Base-by-base conservation (phyloP, 768 basidiomycete species). In the Leccinum imitatum region DNA sequence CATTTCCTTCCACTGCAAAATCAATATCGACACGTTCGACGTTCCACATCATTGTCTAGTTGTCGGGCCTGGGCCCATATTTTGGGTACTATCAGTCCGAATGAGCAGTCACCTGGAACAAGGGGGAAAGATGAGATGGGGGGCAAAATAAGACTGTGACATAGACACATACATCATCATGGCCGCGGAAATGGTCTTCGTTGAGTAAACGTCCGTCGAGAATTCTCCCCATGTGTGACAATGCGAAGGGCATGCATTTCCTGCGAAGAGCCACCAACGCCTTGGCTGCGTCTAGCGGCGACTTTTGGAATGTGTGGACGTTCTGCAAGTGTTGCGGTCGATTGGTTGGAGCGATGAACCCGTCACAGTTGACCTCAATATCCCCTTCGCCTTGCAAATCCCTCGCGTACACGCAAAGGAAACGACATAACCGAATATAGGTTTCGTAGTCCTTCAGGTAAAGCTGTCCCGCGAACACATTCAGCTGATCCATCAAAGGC, bases 191-290 rank as follows among this genome's bases (percentile, higher is more conserved):
- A 57, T 65, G 55, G 1, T 27, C 58, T 53, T 61, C 53, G 0
- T 59, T 61, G 33, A 78, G 60, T 3, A 61, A 21, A 27, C 65
- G 65, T 25, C 66, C 71, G 46, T 71, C 61, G 23, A 82, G 51
- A 37, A 81, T 69, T 53, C 74, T 73, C 4, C 81, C 80, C 64
- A 80, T 64, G 59, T 82, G 78, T 4, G 80, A 80, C 30, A 53
- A 53, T n/a, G 62, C 50, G 60, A 73, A 81, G 10, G 65, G 60
- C 66, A 75, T 66, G 6, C 79, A 78, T 57, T 78, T 82, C 65
- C 79, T 72, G 8, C 79, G 73, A 48, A 75, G 58, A 10, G 57
- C 21, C 8, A 71, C 54, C 52, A 72, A 46, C 3, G 17, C 53
- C 50, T 56, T 63, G 52, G 73, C 23, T 9, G 72, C 67, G 11